Conservation (phyloP, 1,284 basidiomycete species). For the Singerocomus rubriflavus region DNA sequence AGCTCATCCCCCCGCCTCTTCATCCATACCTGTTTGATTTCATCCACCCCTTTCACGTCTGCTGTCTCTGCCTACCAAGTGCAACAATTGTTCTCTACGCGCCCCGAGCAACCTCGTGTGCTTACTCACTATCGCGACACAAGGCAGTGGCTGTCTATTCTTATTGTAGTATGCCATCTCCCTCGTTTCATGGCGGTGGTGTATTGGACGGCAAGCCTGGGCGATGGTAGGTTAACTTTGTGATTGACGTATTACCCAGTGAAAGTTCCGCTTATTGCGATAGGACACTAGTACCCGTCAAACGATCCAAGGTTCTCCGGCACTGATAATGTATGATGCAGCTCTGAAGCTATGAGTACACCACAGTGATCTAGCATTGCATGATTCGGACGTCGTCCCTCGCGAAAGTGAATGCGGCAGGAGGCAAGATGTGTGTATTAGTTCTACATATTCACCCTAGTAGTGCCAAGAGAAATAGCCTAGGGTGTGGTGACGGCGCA, state of each 20-base stretch:
- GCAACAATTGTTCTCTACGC: slow-evolving; percentile 31
- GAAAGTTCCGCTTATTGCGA: slow-evolving; percentile 4
- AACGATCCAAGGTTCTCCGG: background rate
- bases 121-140: slow-evolving; percentile 19
- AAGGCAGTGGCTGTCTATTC: slow-evolving; percentile 15
- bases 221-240: slow-evolving; percentile 15
- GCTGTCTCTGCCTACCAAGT: slow-evolving; percentile 25
- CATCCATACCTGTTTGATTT: slow-evolving; percentile 32
- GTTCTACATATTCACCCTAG: slow-evolving; percentile 10
- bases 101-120: slow-evolving; percentile 33
- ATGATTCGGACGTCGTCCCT: background rate
- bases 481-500: too few species aligned
- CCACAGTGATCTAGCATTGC: slow-evolving; percentile 11
- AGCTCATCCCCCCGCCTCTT: slow-evolving; percentile 26
- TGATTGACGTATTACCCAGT: background rate
- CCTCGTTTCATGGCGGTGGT: slow-evolving; percentile 5
- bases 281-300: background rate
- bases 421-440: slow-evolving; percentile 17
- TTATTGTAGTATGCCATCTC: slow-evolving; percentile 23
- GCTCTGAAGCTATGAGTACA: slow-evolving; percentile 12
- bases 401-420: slow-evolving; percentile 1
- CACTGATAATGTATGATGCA: background rate
- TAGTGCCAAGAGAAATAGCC: slow-evolving; percentile 2
- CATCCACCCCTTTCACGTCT: slow-evolving; percentile 18
- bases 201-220: background rate